phyloP scores from a whole-genome alignment of 129 eudicot species.

The Lactuca sativa region DNA sequence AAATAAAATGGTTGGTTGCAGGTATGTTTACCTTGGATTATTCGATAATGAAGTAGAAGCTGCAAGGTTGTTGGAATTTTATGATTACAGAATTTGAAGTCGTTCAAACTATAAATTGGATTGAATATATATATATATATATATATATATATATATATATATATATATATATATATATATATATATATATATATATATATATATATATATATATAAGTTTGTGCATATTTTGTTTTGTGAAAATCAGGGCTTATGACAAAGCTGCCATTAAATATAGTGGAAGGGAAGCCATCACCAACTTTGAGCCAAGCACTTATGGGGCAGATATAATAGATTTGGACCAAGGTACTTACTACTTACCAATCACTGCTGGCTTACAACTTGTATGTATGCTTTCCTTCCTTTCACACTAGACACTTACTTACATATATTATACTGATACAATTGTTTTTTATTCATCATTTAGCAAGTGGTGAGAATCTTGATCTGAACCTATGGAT shows the following conservation, averaged over 20 bases:
- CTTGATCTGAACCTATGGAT: slow-evolving; percentile 82
- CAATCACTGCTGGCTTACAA: not conserved
- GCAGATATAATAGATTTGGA: slow-evolving; percentile 31
- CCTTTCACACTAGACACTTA: not conserved
- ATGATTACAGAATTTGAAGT: slow-evolving; percentile 18
- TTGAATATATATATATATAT: too few species aligned
- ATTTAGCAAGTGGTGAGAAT: slow-evolving; percentile 47
- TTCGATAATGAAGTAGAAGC: slow-evolving; percentile 78
- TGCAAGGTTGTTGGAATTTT: slow-evolving; percentile 67
- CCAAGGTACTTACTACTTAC: slow-evolving; percentile 27
- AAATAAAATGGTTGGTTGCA: slow-evolving; percentile 61
- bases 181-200: too few species aligned
- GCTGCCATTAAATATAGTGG: slow-evolving; percentile 66
- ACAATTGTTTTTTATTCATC: slow-evolving; percentile 5
- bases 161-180: too few species aligned
- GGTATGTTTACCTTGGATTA: slow-evolving; percentile 86
- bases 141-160: too few species aligned
- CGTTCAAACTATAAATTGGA: not conserved
- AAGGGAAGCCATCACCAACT: slow-evolving; percentile 71
- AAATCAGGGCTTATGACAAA: slow-evolving; percentile 75
- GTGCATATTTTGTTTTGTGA: slow-evolving; percentile 30
- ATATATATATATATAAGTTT: not conserved
- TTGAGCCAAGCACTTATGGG: slow-evolving; percentile 50
- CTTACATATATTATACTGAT: not conserved
- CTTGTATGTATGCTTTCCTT: slow-evolving; percentile 3